A percentile compares a stretch with the other conserved stretches of the same genome.
Conservation (phyloP, 2,329 filamentous ascomycete genomes). For the Fusarium fujikuroi region DNA sequence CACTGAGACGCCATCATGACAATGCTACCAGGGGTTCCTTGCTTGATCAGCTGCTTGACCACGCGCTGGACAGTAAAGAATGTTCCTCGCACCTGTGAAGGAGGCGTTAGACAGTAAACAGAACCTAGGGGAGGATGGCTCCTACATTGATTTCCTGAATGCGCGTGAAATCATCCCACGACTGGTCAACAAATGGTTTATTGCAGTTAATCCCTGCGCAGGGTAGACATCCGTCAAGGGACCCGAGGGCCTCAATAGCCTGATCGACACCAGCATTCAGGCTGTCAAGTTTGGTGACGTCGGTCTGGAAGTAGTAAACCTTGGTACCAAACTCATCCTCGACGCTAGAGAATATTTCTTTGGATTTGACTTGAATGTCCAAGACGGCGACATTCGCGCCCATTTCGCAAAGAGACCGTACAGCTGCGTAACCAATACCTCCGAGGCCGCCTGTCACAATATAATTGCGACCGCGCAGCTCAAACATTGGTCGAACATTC, state of each 20-base stretch:
- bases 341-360: neutral
- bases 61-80: constrained; percentile 54
- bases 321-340: neutral
- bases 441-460: neutral
- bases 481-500: neutral
- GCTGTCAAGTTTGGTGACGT: neutral
- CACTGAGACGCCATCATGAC: constrained; percentile 41
- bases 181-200: neutral
- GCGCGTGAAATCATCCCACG: neutral
- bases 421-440: neutral
- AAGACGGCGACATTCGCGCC: neutral
- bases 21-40: constrained; percentile 52
- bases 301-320: neutral
- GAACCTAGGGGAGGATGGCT: accelerated
- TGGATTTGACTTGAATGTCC: neutral
- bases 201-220: neutral
- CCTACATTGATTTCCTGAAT: neutral
- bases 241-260: neutral
- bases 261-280: neutral
- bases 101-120: neutral
- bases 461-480: neutral
- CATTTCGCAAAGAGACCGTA: neutral
- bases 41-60: constrained; percentile 52
- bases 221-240: neutral
- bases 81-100: constrained; percentile 42